Percentiles rank a stretch among this genome's conserved stretches.
These are phyloP conservation scores for Niebla homalea DNA, from an alignment of 495 filamentous ascomycete genomes.

Conservation along the genomic window DNA sequence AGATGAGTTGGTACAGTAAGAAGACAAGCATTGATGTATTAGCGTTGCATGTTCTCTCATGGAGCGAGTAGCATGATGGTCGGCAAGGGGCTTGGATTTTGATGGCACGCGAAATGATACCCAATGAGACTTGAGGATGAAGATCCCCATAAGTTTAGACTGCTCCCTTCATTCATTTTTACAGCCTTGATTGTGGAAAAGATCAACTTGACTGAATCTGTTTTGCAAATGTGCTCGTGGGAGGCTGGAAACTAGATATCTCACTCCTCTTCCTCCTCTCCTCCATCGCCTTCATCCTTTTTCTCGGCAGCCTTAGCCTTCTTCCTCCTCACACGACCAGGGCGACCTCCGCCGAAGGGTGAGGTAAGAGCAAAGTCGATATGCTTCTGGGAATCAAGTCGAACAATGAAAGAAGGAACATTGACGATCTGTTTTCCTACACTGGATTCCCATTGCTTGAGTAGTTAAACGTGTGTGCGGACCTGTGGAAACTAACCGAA, in stretches of 20 bases:
- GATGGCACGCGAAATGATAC: neutral
- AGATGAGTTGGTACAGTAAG: constrained; percentile 31
- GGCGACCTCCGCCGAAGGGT: constrained; percentile 93
- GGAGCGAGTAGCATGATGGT: neutral
- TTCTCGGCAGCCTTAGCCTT: constrained; percentile 92
- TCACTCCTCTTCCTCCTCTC: constrained; percentile 80
- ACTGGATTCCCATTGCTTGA: constrained; percentile 20
- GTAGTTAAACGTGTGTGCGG: neutral
- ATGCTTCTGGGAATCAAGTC: constrained; percentile 99
- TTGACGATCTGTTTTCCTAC: constrained; percentile 99
- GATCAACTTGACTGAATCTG: too few relatives aligned
- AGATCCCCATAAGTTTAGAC: too few relatives aligned
- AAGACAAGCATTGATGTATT: neutral
- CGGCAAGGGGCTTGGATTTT: neutral
- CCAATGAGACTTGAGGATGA: neutral
- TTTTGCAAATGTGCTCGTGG: too few relatives aligned
- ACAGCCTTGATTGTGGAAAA: too few relatives aligned
- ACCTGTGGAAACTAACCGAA: constrained; percentile 43
- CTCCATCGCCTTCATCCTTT: constrained; percentile 71
- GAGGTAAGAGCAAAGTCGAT: constrained; percentile 97
- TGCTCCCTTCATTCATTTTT: too few relatives aligned
- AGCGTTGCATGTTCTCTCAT: neutral
- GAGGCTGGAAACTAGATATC: constrained; percentile 1
- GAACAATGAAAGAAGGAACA: constrained; percentile 96
- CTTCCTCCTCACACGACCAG: constrained; percentile 95